These are phyloP conservation scores for Aspergillus awamori DNA, from an alignment of 2,329 filamentous ascomycete species.

Conservation along the genomic window DNA sequence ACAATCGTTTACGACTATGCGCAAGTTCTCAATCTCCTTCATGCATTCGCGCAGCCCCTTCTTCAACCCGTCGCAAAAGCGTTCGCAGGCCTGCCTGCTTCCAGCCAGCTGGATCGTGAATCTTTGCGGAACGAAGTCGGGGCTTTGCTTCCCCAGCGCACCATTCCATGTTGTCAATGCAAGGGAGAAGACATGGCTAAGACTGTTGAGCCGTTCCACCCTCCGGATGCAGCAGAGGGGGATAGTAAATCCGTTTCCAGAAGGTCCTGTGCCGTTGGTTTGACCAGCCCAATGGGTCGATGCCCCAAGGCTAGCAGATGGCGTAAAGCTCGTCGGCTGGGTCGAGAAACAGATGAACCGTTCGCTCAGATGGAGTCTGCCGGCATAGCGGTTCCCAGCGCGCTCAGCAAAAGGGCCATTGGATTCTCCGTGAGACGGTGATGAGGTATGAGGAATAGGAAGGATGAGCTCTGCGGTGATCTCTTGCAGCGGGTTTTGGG, in stretches of 20 bases:
- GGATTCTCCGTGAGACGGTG: conserved; percentile 63
- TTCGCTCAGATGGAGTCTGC: conserved; percentile 91
- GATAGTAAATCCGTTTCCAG: conserved; percentile 93
- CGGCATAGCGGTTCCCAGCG: conserved; percentile 80
- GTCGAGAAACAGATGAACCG: conserved; percentile 96
- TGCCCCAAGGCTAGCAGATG: conserved; percentile 74
- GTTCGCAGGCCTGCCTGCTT: conserved; percentile 83
- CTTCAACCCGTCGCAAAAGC: conserved; percentile 95
- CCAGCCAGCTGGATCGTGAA: conserved; percentile 91
- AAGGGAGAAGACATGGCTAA: conserved; percentile 88
- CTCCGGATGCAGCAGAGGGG: conserved; percentile 88
- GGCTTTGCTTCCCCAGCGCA: conserved; percentile 60
- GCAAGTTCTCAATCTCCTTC: conserved; percentile 82
- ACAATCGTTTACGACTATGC: conserved; percentile 77
- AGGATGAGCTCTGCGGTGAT: conserved; percentile 96
- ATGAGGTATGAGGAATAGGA: conserved; percentile 65
- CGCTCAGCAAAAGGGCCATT: conserved; percentile 61
- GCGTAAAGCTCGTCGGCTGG: conserved; percentile 82
- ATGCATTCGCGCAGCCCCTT: conserved; percentile 84
- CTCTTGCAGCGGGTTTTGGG: conserved; percentile 91
- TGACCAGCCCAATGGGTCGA: conserved; percentile 88
- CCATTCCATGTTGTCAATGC: conserved; percentile 94
- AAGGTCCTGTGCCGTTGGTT: conserved; percentile 88
- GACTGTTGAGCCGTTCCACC: conserved; percentile 90
- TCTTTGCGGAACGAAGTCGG: conserved; percentile 72